Conservation (phyloP, 257 asterid species). For the Scutellaria minor region DNA sequence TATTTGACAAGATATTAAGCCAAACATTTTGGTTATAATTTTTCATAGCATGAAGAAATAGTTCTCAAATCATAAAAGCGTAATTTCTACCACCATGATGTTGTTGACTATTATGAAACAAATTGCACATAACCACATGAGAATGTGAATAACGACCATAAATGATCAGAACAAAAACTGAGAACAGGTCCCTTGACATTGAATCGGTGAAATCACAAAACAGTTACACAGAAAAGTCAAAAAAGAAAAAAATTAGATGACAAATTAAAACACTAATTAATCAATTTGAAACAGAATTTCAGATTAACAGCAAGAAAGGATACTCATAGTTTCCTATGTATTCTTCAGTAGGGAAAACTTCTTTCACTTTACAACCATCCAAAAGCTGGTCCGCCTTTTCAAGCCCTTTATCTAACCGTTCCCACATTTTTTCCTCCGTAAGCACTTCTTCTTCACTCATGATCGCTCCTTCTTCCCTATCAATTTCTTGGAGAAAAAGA, state of each 20-base stretch:
- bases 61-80: neutral
- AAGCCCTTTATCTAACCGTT: neutral
- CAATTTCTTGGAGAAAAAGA: neutral
- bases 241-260: neutral
- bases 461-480: neutral
- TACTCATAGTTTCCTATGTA: constrained; percentile 18
- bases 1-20: neutral
- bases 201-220: neutral
- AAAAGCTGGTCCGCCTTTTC: neutral
- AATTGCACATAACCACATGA: neutral
- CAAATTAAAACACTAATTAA: neutral
- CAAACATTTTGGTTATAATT: neutral
- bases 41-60: neutral
- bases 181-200: neutral
- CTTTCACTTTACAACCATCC: constrained; percentile 17
- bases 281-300: neutral
- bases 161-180: neutral
- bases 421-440: constrained; percentile 18
- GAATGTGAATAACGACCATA: neutral
- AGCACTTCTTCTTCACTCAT: neutral
- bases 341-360: neutral
- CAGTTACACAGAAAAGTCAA: neutral
- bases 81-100: neutral
- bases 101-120: neutral
- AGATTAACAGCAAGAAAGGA: constrained; percentile 6